These are phyloP conservation scores for Cadophora sp. DNA, from an alignment of 2,329 filamentous ascomycete species.

Conservation along the genomic window DNA sequence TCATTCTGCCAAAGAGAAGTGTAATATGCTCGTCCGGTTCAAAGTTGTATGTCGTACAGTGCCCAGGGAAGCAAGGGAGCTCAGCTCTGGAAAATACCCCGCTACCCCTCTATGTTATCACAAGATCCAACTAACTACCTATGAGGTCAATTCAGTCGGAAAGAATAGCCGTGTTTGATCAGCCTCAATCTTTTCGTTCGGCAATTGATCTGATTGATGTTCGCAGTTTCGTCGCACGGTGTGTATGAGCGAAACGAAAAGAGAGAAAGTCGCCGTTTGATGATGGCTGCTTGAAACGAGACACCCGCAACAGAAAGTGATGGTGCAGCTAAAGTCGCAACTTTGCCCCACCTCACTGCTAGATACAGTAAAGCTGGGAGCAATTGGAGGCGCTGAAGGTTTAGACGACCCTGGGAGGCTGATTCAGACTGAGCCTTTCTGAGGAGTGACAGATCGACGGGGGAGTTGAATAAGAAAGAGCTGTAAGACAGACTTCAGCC, in stretches of 20 bases:
- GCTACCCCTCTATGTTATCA: neutral
- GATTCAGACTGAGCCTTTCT: neutral
- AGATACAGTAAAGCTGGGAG: neutral
- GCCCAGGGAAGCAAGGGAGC: neutral
- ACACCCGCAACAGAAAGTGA: neutral
- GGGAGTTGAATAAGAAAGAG: neutral
- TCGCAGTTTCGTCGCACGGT: neutral
- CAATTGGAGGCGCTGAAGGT: constrained; percentile 4
- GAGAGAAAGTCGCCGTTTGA: neutral
- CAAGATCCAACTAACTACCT: too few relatives aligned
- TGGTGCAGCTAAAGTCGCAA: neutral
- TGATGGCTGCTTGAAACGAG: constrained; percentile 7
- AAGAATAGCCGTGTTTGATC: constrained; percentile 6
- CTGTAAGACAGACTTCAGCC: constrained; percentile 18
- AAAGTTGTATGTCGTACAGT: constrained; percentile 5
- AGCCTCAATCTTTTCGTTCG: neutral
- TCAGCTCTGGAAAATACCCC: constrained; percentile 2
- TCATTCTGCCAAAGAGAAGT: constrained; percentile 34
- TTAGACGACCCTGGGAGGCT: neutral
- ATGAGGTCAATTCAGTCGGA: neutral
- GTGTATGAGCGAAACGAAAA: constrained; percentile 5
- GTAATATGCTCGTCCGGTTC: too few relatives aligned
- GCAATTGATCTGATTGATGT: neutral
- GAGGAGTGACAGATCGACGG: neutral
- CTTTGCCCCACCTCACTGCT: neutral